Conservation (phyloP, 345 rosid genomes). For the rapeseed (Brassica napus) region Da-Ae NC_063446.1:57894501-57895000, state of each 20-base stretch:
- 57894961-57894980: not conserved
- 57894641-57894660: slow-evolving; percentile 40
- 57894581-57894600: not conserved
- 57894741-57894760: not conserved
- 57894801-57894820: not conserved
- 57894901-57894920: not conserved
- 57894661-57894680: not conserved
- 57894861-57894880: not conserved
- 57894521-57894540: not conserved
- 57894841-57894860: not conserved
- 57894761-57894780: not conserved
- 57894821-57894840: not conserved
- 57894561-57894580: not conserved
- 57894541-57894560: not conserved
- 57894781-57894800: not conserved
- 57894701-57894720: not conserved
- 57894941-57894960: slow-evolving; percentile 1
- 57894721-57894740: not conserved
- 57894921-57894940: not conserved
- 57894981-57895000: too few species aligned
- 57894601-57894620: slow-evolving; percentile 41
- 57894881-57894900: not conserved
- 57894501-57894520: not conserved
- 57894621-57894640: slow-evolving; percentile 47
- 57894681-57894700: not conserved